Percentiles rank a stretch among this genome's conserved stretches.
Evolutionary conservation across 257 asterid genomes (phyloP).

Genomic region (Pogostemon cablin): DNA sequence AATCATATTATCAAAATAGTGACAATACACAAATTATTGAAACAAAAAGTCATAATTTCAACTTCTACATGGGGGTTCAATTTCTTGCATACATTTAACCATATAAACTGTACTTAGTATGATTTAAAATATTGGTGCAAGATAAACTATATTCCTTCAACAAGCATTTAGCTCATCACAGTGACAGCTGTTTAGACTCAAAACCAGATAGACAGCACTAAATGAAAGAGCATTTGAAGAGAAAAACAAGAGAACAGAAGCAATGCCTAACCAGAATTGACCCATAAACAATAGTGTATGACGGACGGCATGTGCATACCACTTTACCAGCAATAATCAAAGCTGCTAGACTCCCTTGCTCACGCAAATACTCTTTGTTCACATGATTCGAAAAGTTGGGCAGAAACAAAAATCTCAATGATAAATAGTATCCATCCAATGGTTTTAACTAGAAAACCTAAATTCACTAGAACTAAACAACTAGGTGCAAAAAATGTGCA

Average conservation of each 20-base stretch:
- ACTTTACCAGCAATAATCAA: neutral
- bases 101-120: neutral
- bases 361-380: neutral
- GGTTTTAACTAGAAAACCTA: neutral
- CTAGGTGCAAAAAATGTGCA: neutral
- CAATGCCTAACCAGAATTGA: neutral
- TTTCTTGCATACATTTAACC: neutral
- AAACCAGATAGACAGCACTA: slow-evolving; percentile 3
- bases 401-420: neutral
- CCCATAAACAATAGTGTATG: too few relatives aligned
- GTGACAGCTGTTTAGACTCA: slow-evolving; percentile 5
- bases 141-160: neutral
- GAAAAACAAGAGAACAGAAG: neutral
- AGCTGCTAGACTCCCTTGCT: neutral
- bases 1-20: slow-evolving; percentile 24
- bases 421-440: neutral
- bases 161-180: slow-evolving; percentile 4
- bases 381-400: slow-evolving; percentile 4
- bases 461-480: neutral
- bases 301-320: neutral
- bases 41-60: neutral
- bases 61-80: slow-evolving; percentile 12
- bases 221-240: neutral
- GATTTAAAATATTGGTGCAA: neutral
- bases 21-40: neutral